Conservation (phyloP, 768 basidiomycete genomes). For the Mycena filopes region DNA sequence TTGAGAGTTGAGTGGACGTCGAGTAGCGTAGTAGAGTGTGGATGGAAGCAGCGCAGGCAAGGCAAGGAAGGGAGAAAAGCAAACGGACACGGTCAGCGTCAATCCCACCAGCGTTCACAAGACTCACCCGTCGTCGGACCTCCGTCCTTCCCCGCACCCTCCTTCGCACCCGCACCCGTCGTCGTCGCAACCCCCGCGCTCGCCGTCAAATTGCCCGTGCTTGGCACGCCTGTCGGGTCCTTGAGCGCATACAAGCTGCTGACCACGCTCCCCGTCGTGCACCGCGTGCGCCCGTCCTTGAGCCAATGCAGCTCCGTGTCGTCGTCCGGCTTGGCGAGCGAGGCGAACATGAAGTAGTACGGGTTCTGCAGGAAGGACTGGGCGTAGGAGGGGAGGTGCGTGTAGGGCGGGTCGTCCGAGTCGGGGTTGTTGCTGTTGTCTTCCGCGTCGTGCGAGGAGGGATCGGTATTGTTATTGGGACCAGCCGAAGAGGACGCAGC, state of each 20-base stretch:
- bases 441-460: constrained; percentile 31
- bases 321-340: constrained; percentile 88
- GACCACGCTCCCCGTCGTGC: constrained; percentile 92
- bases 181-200: constrained; percentile 25
- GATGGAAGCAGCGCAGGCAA: too few species aligned
- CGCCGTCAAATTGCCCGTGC: too few species aligned
- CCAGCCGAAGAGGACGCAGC: constrained; percentile 1
- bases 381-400: constrained; percentile 54
- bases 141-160: constrained; percentile 56
- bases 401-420: constrained; percentile 40
- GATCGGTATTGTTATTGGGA: background rate
- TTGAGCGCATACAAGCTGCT: constrained; percentile 93
- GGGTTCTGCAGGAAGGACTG: constrained; percentile 86
- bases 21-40: too few species aligned
- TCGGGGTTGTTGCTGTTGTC: constrained; percentile 27
- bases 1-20: too few species aligned
- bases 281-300: constrained; percentile 90
- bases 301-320: constrained; percentile 90
- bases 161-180: background rate
- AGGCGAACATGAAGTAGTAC: constrained; percentile 96
- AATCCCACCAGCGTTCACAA: too few species aligned
- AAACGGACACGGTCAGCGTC: too few species aligned
- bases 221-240: constrained; percentile 47
- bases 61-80: too few species aligned
- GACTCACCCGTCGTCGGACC: constrained; percentile 32